Evolutionary conservation across 331 rosid species (phyloP).

Genomic region (Pyracantha coccinea): DNA sequence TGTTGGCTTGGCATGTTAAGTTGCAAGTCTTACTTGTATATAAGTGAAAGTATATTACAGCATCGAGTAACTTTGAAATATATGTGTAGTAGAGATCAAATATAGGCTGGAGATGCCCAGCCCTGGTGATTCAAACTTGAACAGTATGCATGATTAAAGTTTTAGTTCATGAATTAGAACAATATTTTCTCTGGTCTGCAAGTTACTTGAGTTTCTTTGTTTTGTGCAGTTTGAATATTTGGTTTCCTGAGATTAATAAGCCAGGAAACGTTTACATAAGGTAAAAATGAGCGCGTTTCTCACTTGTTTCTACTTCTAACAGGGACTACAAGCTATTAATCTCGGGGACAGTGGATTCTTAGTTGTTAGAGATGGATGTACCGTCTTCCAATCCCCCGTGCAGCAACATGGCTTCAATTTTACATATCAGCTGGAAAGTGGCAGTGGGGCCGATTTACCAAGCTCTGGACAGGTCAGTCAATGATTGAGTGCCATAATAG

Average conservation of each 20-base stretch:
- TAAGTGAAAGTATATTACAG: not conserved
- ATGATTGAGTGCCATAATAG: not conserved
- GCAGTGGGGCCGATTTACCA: conserved; percentile 71
- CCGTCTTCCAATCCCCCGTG: conserved; percentile 71
- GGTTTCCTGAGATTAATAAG: not conserved
- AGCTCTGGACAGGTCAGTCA: conserved; percentile 81
- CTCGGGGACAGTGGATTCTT: conserved; percentile 94
- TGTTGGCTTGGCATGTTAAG: not conserved
- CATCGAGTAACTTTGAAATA: not conserved
- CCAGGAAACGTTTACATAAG: not conserved
- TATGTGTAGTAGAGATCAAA: not conserved
- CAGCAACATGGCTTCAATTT: conserved; percentile 89
- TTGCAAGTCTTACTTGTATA: not conserved
- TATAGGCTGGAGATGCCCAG: not conserved
- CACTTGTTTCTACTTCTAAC: conserved; percentile 16
- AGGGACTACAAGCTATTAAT: conserved; percentile 86
- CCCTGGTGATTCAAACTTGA: not conserved
- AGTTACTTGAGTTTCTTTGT: not conserved
- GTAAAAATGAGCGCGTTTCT: not conserved
- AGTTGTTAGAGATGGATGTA: conserved; percentile 78
- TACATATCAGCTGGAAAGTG: conserved; percentile 83
- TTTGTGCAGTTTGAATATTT: not conserved
- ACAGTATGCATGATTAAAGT: not conserved
- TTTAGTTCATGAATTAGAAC: not conserved
- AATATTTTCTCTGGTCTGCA: not conserved